Conservation (phyloP, 768 basidiomycete genomes). For the Suillus tomentosus region DNA sequence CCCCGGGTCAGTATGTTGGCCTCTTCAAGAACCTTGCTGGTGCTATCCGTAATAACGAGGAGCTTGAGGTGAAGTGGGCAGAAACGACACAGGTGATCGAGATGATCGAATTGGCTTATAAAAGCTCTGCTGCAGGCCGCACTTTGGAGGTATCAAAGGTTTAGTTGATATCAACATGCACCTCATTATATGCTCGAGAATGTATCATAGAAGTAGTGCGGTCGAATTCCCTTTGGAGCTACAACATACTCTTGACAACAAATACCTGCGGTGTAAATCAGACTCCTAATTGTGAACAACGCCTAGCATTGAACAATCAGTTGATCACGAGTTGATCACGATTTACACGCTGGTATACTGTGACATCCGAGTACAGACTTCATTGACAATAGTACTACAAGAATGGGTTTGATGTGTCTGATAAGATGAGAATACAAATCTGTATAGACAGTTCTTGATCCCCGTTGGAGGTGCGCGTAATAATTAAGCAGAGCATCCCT, state of each 20-base stretch:
- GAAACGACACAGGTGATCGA: constrained; percentile 72
- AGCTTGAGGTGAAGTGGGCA: constrained; percentile 68
- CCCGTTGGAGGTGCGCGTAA: not conserved
- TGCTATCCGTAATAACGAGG: constrained; percentile 55
- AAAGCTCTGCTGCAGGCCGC: constrained; percentile 63
- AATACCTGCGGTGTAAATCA: not conserved
- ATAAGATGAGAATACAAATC: not conserved
- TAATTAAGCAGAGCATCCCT: not conserved
- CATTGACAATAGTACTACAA: not conserved
- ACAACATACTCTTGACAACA: not conserved
- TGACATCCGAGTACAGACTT: not conserved
- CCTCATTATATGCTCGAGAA: not conserved
- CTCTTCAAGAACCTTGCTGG: constrained; percentile 69
- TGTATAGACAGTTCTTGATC: not conserved
- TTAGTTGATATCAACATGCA: not conserved
- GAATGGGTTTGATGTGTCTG: not conserved
- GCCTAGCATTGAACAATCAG: not conserved
- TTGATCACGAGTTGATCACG: not conserved
- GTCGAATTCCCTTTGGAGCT: not conserved
- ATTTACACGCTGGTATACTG: not conserved
- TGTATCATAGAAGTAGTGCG: not conserved
- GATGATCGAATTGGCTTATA: constrained; percentile 73
- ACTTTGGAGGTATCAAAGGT: constrained; percentile 38
- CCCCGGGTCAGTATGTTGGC: constrained; percentile 58
- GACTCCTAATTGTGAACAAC: not conserved